Base-by-base conservation (phyloP, 331 rosid genomes). In the Prunus yedoensis region DNA sequence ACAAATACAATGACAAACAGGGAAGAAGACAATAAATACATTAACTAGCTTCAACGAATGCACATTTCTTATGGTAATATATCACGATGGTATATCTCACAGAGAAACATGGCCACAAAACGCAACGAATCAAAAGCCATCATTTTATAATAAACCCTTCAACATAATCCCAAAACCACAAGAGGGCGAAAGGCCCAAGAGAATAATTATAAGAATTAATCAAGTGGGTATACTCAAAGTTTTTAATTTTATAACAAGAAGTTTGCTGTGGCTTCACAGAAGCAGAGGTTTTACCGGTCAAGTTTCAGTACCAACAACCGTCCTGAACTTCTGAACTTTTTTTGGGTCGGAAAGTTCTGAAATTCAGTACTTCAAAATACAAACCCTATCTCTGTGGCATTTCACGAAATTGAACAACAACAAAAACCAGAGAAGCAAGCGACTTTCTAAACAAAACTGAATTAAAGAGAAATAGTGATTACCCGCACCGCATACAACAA, bases 251-350 rank as follows among this genome's bases (percentile, higher is more conserved):
- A 30, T 23, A 77, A 71, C 43, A 47, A 57, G 50, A 77, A 82
- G 81, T 28, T 30, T 84, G 65, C 82, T 86, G 77, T 64, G 83
- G 88, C 84, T 87, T 93, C 85, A 87, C 83, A 78, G 80, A 63
- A 21, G 68, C 73, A 77, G 45, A 64, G 77, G 77, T 77, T 85
- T 80, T 28, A 66, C 4, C 46, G 68, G 46, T 62, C 56, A 51
- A 51, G 56, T 62, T 32, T 12, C 47, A 17, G 15, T 32, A 81
- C 67, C n/a, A 61, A 32, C 38, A n/a, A n/a, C n/a, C n/a, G n/a
- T n/a, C n/a, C n/a, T n/a, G n/a, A n/a, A n/a, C n/a, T n/a, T n/a
- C n/a, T n/a, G n/a, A n/a, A n/a, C n/a, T n/a, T 35, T 5, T 61
- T 7, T 62, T 15, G 41, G 28, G 62, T 21, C 28, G 8, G 62